Evolutionary conservation across 306 rosid genomes (phyloP).

Genomic region (Mimosa pudica): DNA sequence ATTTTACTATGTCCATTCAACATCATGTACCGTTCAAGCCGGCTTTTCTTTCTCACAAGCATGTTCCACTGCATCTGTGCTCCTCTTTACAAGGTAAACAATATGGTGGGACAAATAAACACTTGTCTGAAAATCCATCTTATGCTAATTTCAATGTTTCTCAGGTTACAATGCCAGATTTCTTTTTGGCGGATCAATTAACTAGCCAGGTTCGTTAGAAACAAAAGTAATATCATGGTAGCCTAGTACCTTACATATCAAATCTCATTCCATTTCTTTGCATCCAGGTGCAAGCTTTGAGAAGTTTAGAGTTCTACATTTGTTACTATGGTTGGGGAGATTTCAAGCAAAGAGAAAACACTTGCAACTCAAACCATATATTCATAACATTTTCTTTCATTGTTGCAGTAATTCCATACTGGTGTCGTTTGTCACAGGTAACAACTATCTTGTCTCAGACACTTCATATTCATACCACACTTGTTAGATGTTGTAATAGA

Average conservation of each 20-base stretch:
- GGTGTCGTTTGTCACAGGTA: conserved; percentile 71
- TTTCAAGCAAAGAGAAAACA: conserved; percentile 46
- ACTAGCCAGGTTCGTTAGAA: conserved; percentile 63
- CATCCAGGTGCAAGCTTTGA: conserved; percentile 62
- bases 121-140: conserved; percentile 4
- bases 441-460: not conserved
- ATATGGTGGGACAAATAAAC: not conserved
- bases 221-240: not conserved
- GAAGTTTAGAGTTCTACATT: conserved; percentile 68
- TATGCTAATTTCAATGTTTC: not conserved
- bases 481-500: no score
- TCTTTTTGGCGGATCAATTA: conserved; percentile 74
- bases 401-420: conserved; percentile 58
- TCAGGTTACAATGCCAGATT: conserved; percentile 75
- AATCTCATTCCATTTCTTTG: not conserved
- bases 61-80: conserved; percentile 54
- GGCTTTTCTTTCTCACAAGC: conserved; percentile 54
- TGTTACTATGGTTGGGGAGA: conserved; percentile 77
- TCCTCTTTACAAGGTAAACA: conserved; percentile 61
- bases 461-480: not conserved
- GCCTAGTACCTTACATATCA: not conserved
- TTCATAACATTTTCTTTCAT: conserved; percentile 54
- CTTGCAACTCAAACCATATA: conserved; percentile 36
- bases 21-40: conserved; percentile 62
- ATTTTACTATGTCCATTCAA: conserved; percentile 59